phyloP scores from a whole-genome alignment of 805 yeast species.

The Yarrowia sp. region DNA sequence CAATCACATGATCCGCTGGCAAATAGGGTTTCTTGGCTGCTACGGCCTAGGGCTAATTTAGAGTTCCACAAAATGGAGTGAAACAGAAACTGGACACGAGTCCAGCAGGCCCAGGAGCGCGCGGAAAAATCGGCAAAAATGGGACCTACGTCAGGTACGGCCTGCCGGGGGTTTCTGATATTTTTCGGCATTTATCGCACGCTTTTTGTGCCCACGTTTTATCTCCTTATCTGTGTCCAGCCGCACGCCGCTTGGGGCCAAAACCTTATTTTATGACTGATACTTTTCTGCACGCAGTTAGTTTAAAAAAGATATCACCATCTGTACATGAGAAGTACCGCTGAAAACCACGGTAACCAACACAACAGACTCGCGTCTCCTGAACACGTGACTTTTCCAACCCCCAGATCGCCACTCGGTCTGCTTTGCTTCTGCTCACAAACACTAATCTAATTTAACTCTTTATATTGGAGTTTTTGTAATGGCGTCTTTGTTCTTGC shows the following conservation, averaged over 20 bases:
- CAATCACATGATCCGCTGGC: constrained; percentile 7
- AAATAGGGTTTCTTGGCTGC: constrained; percentile 7
- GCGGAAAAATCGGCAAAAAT: neutral
- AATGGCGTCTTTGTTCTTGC: constrained; percentile 6
- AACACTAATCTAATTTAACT: neutral
- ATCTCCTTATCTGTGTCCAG: neutral
- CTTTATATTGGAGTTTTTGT: neutral
- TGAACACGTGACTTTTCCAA: too few relatives aligned
- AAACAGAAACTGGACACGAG: neutral
- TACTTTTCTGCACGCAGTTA: too few relatives aligned
- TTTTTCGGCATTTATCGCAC: neutral
- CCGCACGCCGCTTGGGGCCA: constrained; percentile 19
- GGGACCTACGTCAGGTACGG: neutral
- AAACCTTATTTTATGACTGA: neutral
- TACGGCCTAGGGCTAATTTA: neutral
- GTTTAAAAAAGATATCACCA: too few relatives aligned
- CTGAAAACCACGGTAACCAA: too few relatives aligned
- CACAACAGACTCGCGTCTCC: neutral
- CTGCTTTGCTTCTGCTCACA: neutral
- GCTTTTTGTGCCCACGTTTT: neutral
- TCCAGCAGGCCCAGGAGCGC: neutral
- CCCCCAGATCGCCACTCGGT: neutral
- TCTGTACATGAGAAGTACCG: too few relatives aligned
- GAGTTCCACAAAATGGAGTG: neutral
- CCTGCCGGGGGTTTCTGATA: neutral